Conservation (phyloP, 768 basidiomycete species). For the Dentipellis sp. region DNA sequence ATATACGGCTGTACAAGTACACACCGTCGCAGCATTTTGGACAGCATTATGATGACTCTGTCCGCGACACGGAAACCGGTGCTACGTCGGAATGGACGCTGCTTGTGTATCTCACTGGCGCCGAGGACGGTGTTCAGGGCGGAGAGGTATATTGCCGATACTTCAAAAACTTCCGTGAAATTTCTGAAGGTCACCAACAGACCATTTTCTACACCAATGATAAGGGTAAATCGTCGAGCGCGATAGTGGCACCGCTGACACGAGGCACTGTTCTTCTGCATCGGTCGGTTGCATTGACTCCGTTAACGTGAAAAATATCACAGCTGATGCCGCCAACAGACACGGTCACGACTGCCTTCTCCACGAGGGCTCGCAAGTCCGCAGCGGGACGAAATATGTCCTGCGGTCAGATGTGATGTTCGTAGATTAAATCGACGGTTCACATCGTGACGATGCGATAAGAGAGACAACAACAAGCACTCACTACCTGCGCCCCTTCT, state of each 20-base stretch:
- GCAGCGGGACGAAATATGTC: conserved; percentile 60
- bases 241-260: conserved; percentile 42
- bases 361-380: conserved; percentile 60
- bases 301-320: background rate
- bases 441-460: background rate
- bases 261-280: conserved; percentile 61
- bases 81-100: conserved; percentile 72
- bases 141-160: conserved; percentile 39
- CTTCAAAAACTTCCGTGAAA: background rate
- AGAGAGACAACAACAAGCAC: background rate
- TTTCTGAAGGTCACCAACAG: conserved; percentile 29
- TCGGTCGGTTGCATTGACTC: conserved; percentile 30
- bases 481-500: conserved; percentile 36
- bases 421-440: conserved; percentile 22
- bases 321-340: conserved; percentile 21
- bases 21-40: conserved; percentile 57
- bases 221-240: conserved; percentile 37
- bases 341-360: conserved; percentile 68
- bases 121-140: conserved; percentile 64
- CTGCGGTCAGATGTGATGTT: conserved; percentile 71
- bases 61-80: conserved; percentile 48
- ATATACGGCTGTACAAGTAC: conserved; percentile 70
- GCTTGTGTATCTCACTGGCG: conserved; percentile 62
- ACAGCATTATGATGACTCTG: conserved; percentile 69
- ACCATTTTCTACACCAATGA: conserved; percentile 63